phyloP scores from a whole-genome alignment of 495 filamentous ascomycete species.

The Astrocystis sublimbata region DNA sequence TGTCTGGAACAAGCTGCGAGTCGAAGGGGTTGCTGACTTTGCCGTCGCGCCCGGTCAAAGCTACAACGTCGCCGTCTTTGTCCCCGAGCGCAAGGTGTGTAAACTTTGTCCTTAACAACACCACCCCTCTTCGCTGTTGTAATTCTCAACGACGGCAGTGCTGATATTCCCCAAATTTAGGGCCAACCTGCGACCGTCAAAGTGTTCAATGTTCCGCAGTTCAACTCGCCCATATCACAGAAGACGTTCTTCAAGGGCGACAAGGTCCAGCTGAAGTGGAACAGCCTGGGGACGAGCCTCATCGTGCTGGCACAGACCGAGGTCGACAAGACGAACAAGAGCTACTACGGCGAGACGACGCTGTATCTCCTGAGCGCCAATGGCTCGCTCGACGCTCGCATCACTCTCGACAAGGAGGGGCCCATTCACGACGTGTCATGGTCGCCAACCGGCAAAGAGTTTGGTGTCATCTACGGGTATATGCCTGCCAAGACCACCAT shows the following conservation, averaged over 20 bases:
- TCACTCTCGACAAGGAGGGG: constrained; percentile 94
- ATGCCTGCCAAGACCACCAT: constrained; percentile 98
- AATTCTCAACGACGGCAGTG: not conserved
- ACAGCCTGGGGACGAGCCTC: constrained; percentile 80
- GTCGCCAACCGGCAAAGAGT: constrained; percentile 95
- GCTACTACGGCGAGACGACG: constrained; percentile 97
- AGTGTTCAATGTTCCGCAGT: constrained; percentile 88
- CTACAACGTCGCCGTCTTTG: constrained; percentile 86
- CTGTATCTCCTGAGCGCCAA: constrained; percentile 92
- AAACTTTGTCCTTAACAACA: not conserved
- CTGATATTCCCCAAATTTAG: constrained; percentile 45
- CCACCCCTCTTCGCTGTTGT: not conserved
- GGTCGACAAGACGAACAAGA: constrained; percentile 96
- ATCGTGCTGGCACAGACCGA: constrained; percentile 98
- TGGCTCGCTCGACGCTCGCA: constrained; percentile 86
- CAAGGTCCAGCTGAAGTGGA: constrained; percentile 98
- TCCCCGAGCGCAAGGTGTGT: constrained; percentile 88
- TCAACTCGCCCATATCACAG: constrained; percentile 77
- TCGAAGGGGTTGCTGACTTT: constrained; percentile 90
- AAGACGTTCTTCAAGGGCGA: constrained; percentile 99
- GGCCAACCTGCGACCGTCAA: constrained; percentile 91
- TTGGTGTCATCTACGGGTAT: constrained; percentile 94
- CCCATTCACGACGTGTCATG: constrained; percentile 98
- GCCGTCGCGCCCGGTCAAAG: constrained; percentile 84
- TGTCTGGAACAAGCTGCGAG: constrained; percentile 92